These are phyloP conservation scores for Escallonia rubra DNA, from an alignment of 129 eudicot genomes.

Conservation along the genomic window DNA sequence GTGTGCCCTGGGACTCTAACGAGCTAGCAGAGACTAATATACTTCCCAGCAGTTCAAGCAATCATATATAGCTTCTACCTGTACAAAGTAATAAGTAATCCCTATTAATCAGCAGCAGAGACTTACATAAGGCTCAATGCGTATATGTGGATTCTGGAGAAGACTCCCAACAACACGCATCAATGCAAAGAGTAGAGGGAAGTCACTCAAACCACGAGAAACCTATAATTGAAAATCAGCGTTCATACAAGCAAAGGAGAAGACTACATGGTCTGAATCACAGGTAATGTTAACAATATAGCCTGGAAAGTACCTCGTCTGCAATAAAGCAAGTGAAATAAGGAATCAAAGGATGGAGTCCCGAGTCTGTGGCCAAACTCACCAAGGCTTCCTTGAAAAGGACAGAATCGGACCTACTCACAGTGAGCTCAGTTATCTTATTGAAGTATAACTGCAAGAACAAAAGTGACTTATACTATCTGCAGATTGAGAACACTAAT, in stretches of 20 bases:
- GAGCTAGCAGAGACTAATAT: background rate
- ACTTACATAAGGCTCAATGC: constrained; percentile 64
- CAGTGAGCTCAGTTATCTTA: constrained; percentile 59
- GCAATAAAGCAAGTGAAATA: constrained; percentile 63
- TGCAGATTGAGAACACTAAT: background rate
- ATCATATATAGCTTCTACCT: background rate
- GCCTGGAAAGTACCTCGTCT: constrained; percentile 47
- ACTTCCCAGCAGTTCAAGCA: too few species aligned
- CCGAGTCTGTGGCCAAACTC: constrained; percentile 74
- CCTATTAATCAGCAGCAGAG: background rate
- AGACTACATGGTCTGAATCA: constrained; percentile 6
- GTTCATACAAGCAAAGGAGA: background rate
- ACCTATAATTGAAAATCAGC: constrained; percentile 31
- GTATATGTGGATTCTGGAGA: constrained; percentile 64
- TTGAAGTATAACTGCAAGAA: constrained; percentile 56
- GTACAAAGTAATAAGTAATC: background rate
- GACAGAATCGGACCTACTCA: constrained; percentile 44
- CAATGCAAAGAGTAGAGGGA: constrained; percentile 49
- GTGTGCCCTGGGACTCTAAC: too few species aligned
- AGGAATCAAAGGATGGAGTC: constrained; percentile 71
- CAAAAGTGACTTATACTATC: background rate
- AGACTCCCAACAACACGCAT: constrained; percentile 75
- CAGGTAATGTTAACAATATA: background rate
- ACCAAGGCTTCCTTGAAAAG: constrained; percentile 62
- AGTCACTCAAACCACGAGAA: constrained; percentile 56